Evolutionary conservation across 148 eudicot species (phyloP).

Genomic region (Silene latifolia): DNA sequence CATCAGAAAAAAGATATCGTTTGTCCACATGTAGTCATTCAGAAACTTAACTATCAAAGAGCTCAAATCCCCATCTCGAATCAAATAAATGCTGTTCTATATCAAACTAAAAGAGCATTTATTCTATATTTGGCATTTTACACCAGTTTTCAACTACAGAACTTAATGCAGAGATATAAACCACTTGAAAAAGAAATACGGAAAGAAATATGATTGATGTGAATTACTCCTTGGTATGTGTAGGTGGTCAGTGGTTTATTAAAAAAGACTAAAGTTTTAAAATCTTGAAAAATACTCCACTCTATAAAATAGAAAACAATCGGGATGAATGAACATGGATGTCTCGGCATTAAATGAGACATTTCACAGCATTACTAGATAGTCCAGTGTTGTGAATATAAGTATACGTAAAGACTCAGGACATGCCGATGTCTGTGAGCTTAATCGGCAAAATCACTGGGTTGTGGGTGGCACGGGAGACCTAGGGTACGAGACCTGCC

Average conservation of each 20-base stretch:
- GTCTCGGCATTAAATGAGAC: not conserved
- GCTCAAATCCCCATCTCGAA: not conserved
- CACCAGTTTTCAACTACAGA: conserved; percentile 12
- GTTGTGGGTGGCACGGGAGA: too few relatives aligned
- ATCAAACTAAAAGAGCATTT: conserved; percentile 3
- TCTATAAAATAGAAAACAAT: too few relatives aligned
- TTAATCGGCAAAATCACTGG: too few relatives aligned
- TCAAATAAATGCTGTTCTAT: not conserved
- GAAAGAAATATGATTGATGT: too few relatives aligned
- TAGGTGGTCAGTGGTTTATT: not conserved
- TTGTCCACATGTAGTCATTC: conserved; percentile 19
- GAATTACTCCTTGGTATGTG: not conserved
- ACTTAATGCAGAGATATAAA: conserved; percentile 15
- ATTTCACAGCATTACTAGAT: not conserved
- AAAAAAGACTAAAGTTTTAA: not conserved
- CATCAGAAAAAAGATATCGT: not conserved
- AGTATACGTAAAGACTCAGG: not conserved
- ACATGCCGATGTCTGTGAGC: too few relatives aligned
- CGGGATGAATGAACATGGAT: not conserved
- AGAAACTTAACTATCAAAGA: conserved; percentile 9
- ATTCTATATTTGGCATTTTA: conserved; percentile 1
- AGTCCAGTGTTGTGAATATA: not conserved
- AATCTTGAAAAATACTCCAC: not conserved
- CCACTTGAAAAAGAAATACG: not conserved
- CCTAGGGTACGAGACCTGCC: too few relatives aligned